Base-by-base conservation (phyloP, 2,329 filamentous ascomycete species). In the Chrysosporium keratinophilum region DNA sequence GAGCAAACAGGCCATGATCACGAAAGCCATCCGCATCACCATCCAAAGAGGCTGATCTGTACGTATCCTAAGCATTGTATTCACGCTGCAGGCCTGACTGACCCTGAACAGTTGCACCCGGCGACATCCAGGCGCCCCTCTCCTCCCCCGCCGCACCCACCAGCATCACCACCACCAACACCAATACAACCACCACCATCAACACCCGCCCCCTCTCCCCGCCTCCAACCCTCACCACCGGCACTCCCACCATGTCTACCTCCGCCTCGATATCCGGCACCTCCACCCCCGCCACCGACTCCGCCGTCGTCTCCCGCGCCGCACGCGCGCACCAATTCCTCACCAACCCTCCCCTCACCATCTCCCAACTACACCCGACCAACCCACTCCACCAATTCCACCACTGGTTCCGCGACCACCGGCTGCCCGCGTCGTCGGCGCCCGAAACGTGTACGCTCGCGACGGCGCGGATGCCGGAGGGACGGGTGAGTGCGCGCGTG, bases 361-460 rank as follows among this genome's bases (percentile, higher is more conserved):
- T 71, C 54, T 68, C 69, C 37, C 69, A 72, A 54, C 61, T 72
- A 49, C 69, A 72, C 55, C 66, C 65, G 33, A 67, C 68, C 19
- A 71, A 70, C 52, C 93, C 93, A 0, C 81, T 91, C 55, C 75
- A 76, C 33, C 93, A 97, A 74, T 98, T 97, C 76, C 80, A 95
- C 74, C 69, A 73, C 57, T 98, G 93, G 93, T 98, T 95, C 78
- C 77, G 79, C 11, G 78, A 83, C 56, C 87, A 90, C 0, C 80
- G 84, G 58, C 65, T 76, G 4, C 64, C 73, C 9, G 66, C 74
- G 23, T 79, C 89, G 45, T 74, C 82, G 44, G 86, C 94, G 61
- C 90, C 91, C 1, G 93, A 98, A 71, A 87, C 93, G 0, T 89
- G 88, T 64, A 89, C 85, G 1, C 77, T 98, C 1, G 85, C 89